Conservation (phyloP, 106 monocot genomes). For the Platanthera zijinensis region DNA sequence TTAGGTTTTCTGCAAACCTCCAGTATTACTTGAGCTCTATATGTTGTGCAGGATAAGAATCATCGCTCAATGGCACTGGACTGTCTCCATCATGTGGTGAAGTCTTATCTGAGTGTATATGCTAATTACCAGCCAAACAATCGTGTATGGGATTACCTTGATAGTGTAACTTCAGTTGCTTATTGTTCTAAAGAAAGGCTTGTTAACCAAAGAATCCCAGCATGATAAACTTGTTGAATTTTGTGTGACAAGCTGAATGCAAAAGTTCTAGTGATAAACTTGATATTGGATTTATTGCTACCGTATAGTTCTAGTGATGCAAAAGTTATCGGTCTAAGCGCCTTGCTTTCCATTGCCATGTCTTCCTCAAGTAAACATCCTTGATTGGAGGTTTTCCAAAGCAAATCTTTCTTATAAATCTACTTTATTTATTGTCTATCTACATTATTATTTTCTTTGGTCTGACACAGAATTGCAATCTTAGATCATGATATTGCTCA, state of each 20-base stretch:
- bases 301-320: constrained; percentile 83
- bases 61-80: constrained; percentile 96
- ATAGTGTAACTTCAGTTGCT: constrained; percentile 95
- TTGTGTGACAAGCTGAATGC: constrained; percentile 86
- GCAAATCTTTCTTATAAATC: constrained; percentile 13
- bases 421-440: neutral
- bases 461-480: constrained; percentile 6
- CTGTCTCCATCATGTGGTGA: constrained; percentile 91
- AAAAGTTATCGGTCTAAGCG: constrained; percentile 89
- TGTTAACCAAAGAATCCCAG: constrained; percentile 85
- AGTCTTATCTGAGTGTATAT: constrained; percentile 88
- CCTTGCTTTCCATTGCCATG: constrained; percentile 86
- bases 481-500: constrained; percentile 51
- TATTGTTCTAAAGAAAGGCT: constrained; percentile 70
- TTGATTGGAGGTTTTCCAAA: constrained; percentile 63
- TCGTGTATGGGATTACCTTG: constrained; percentile 90
- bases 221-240: constrained; percentile 99
- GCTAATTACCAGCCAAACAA: constrained; percentile 67
- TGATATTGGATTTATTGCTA: constrained; percentile 82
- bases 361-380: constrained; percentile 64
- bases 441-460: constrained; percentile 2
- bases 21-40: neutral
- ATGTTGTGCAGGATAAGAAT: constrained; percentile 76
- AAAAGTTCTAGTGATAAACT: too few relatives aligned
- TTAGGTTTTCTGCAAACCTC: neutral